Base-by-base conservation (phyloP, 192 early-diverging fungal genomes). In the Coemansia sp. region DNA sequence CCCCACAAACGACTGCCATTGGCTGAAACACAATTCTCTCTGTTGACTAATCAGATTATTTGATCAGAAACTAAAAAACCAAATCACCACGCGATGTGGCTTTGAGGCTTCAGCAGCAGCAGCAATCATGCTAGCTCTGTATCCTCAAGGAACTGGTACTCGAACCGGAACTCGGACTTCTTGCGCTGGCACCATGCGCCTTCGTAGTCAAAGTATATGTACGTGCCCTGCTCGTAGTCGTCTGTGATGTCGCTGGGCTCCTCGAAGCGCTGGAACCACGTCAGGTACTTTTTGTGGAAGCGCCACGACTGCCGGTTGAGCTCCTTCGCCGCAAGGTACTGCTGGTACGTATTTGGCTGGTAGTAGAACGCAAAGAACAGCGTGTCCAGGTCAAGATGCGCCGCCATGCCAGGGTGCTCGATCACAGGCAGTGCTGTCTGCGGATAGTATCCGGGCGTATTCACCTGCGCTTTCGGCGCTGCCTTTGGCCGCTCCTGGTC, bases 321-420 rank as follows among this genome's bases (percentile, higher is more conserved):
- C 75, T 98, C 97, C 42, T 91, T 83, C 19, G 95, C 95, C 17
- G 97, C 97, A 59, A 98, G 71, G 68, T 90, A 96, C 90, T 98
- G 96, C 67, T 96, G 94, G 59, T 93, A 95, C 42, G 96, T 96
- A 53, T 92, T 93, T 73, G 92, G 94, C 72, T 92, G 94, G 79
- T 94, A 95, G 81, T 98, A 98, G 72, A 98, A 98, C 59, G 96
- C 94, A 72, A 93, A 98, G 77, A 98, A 98, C 57, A 98, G 81
- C 31, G 94, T 92, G 74, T 98, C 95, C 45, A 94, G 84, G 37
- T 96, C 93, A 70, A 97, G 89, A 65, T 90, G 91, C 67, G 96
- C 90, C 76, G 91, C 95, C 60, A 95, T 82, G 3, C 84, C 84
- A 4, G 94, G 85, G 57, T 89, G 88, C 42, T 94, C 94, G 57